phyloP scores from a whole-genome alignment of 768 basidiomycete species.

The Xanthoconium stramineum region DNA sequence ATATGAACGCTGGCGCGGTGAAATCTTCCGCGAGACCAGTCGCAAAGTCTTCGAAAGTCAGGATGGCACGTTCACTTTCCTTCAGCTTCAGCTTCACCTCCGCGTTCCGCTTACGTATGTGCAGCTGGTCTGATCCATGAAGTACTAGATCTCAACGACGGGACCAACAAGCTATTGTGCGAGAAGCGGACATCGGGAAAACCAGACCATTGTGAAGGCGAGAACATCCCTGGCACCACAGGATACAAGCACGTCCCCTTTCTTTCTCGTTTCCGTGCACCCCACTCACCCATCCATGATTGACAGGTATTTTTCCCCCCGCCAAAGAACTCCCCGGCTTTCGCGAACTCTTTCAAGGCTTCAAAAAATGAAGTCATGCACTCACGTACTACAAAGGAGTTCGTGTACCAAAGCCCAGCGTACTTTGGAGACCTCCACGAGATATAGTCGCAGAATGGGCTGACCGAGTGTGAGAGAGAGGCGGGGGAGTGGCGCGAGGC shows the following conservation, averaged over 20 bases:
- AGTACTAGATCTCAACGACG: constrained; percentile 93
- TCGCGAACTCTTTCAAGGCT: constrained; percentile 89
- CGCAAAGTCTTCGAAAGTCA: constrained; percentile 98
- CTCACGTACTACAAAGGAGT: constrained; percentile 83
- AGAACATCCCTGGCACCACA: constrained; percentile 93
- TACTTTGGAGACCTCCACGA: constrained; percentile 96
- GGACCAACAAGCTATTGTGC: constrained; percentile 92
- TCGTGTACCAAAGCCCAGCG: constrained; percentile 77
- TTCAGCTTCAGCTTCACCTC: neutral
- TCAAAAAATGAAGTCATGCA: constrained; percentile 70
- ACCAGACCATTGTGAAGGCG: constrained; percentile 97
- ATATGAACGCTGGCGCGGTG: constrained; percentile 94
- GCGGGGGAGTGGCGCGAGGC: constrained; percentile 74
- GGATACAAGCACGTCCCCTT: constrained; percentile 91
- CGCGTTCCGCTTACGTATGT: neutral
- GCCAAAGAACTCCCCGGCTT: constrained; percentile 96
- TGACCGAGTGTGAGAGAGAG: constrained; percentile 68
- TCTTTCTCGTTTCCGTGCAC: no score
- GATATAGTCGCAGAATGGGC: constrained; percentile 44
- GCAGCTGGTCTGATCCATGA: constrained; percentile 51
- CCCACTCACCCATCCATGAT: neutral
- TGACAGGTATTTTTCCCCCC: constrained; percentile 88
- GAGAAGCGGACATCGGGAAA: constrained; percentile 97
- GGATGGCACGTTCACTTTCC: constrained; percentile 59
- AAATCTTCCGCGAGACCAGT: constrained; percentile 91